Evolutionary conservation across 1,284 basidiomycete species (phyloP), one percentile per base, ranked within the genome.

Genomic region (Ustilago hordei): DNA sequence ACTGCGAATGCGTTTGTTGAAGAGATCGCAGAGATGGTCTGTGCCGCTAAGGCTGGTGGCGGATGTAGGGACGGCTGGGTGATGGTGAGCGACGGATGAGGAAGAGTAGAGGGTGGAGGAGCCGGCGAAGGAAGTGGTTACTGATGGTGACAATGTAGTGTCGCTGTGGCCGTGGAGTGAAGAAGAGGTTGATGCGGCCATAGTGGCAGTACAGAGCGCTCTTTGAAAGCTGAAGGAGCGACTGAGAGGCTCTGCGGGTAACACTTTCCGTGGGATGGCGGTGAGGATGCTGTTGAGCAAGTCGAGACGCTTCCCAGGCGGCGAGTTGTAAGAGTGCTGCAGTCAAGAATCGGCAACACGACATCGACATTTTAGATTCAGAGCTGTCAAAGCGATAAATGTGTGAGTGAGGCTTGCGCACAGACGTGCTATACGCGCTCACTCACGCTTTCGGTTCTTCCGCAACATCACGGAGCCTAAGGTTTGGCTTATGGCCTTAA

Each of bases 1-100:
- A 53, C 60, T 71, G n/a, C 65, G 63, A 34, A 81, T 65, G 28
- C 79, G 71, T 58, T 69, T 79, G 55, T 60, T 57, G 47, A 79
- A 75, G 13, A 69, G 45, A n/a, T 79, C 70, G 23, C 70, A 64
- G 17, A 77, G 56, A 38, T 61, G 43, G 8, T 73, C 73, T 12
- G 60, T 55, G 39, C 60, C 62, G 55, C 61, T 71, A 28, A 65
- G 50, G n/a, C 48, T 35, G 9, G 60, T 28, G 15, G 64, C 8
- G 17, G 67, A 15, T 13, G 38, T 9, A 34, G 39, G 9, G 43
- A n/a, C 12, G 31, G 47, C 4, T 52, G 50, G 31, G 50, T 32
- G 31, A 19, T 28, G 28, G 45, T 45, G 41, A 28, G 61, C 13
- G 32, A 32, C 34, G 15, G 56, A 15, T 9, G 58, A 52, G 17